Evolutionary conservation across 2,329 filamentous ascomycete genomes (phyloP), one percentile per base, ranked within the genome.

Genomic region (Seiridium unicorne): DNA sequence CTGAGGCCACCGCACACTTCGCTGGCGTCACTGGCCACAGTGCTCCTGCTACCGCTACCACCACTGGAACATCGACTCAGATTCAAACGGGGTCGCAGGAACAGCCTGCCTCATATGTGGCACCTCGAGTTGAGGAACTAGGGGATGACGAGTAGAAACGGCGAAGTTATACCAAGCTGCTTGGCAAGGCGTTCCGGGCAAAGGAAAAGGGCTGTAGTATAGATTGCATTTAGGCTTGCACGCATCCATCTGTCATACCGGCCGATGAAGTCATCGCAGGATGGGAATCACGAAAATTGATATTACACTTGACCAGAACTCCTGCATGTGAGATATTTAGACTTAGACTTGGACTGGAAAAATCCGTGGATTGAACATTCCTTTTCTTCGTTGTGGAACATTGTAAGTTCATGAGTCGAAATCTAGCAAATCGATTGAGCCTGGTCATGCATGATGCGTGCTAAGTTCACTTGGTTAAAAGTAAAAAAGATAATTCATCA

Each of bases 1-100:
- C 65, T 18, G 64, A 68, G 42, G 68, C 70, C 6, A 72, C 76
- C 38, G 73, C 72, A 44, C 70, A 79, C 46, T 81, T 87, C 63
- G 80, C 80, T 36, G 80, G 80, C 58, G 75, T 81, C 6, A 83
- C 83, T 34, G 84, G 84, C 44, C 79, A 84, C 60, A 75, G 79
- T 38, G 74, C 77, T 32, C 82, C 84, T 2, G 78, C 83, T 13
- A 77, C 76, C 8, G 84, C 84, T 7, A 84, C 78, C 5, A 86
- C 84, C 0, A 86, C 84, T 10, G 83, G 81, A 9, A 85, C 84
- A 3, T 77, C 79, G 49, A 86, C 84, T 0, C 81, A 84, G 63
- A 72, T 86, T 56, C 75, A 78, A 46, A 81, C 81, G 4, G 76
- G 71, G 10, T 70, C 68, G 13, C 68, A 75, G 18, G 74, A 71